Base-by-base conservation (phyloP, 176 grass and related monocot species). In the Musa acuminata region DNA sequence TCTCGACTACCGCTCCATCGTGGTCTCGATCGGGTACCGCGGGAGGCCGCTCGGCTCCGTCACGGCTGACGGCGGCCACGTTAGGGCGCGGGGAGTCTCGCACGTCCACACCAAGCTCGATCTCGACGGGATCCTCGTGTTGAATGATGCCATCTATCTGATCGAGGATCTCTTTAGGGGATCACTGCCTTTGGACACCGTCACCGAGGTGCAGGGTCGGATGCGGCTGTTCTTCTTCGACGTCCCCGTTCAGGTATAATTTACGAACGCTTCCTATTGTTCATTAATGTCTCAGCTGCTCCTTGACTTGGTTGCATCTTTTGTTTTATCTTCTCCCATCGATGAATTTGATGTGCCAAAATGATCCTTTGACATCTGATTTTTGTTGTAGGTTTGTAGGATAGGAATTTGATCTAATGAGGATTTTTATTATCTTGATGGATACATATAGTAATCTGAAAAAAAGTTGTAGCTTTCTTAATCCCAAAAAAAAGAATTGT, bases 111-210 rank as follows among this genome's bases (percentile, higher is more conserved):
- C 60, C 11, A 60, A 66, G n/a, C 60, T 77, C 20, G 50, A 49
- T 43, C 19, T 77, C 48, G 60, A 77, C 20, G 75, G 75, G 60
- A 65, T 77, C 43, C 43, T 20, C 8, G 19, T 77, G 55, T 13
- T 53, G 6, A 51, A 22, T 52, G 75, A 77, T 8, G 60, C 60
- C 43, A 16, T 64, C 60, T 53, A 77, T 64, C 52, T 77, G 60
- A 52, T 77, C 59, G 75, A 77, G 20, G 75, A 77, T 62, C 59
- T 77, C 11, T 17, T 48, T 17, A 65, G 60, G 48, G 60, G 75
- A 21, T 63, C 75, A 50, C 16, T 77, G 22, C 35, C 49, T 43
- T 10, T 77, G 43, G 75, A 27, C 48, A 66, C 75, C 11, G 21
- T 65, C 59, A 51, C 60, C 43, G 60, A 77, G 75, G 8, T 77